phyloP scores from a whole-genome alignment of 306 rosid species.

The Castanea mollissima region DNA sequence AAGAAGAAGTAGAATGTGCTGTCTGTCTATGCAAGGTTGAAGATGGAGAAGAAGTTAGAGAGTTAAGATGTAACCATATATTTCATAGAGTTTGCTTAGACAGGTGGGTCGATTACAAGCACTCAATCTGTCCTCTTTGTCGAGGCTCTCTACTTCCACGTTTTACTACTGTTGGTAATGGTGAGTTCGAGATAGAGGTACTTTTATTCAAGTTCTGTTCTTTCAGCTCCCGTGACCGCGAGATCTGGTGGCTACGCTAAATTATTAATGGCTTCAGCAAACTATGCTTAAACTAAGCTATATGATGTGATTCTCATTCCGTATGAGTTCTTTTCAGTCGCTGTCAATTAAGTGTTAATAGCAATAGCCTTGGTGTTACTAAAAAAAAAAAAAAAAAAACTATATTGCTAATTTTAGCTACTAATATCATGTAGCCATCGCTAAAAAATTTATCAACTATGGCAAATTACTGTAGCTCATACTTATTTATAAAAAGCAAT shows the following conservation, averaged over 20 bases:
- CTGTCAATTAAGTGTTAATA: no score
- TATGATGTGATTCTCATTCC: no score
- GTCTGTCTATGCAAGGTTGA: slow-evolving; percentile 40
- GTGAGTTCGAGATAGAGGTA: slow-evolving; percentile 28
- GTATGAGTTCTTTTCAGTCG: no score
- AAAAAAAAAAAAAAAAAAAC: no score
- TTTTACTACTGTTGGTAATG: neutral
- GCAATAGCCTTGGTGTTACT: no score
- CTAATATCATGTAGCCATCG: no score
- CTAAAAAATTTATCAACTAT: no score
- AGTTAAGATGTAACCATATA: slow-evolving; percentile 37
- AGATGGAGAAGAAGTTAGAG: slow-evolving; percentile 47
- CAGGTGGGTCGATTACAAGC: slow-evolving; percentile 28
- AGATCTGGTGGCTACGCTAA: slow-evolving; percentile 53
- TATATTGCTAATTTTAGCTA: no score
- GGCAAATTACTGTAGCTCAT: no score
- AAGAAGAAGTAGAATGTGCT: slow-evolving; percentile 32
- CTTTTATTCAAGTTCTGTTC: slow-evolving; percentile 26
- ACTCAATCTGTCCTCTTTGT: slow-evolving; percentile 49
- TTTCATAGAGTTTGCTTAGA: slow-evolving; percentile 46
- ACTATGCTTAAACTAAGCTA: no score
- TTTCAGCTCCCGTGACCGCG: neutral
- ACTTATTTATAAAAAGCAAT: no score
- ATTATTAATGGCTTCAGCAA: neutral
- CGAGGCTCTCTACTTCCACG: slow-evolving; percentile 26